Conservation (phyloP, 371 early-diverging fungal species). For the Mortierella sp. region DNA sequence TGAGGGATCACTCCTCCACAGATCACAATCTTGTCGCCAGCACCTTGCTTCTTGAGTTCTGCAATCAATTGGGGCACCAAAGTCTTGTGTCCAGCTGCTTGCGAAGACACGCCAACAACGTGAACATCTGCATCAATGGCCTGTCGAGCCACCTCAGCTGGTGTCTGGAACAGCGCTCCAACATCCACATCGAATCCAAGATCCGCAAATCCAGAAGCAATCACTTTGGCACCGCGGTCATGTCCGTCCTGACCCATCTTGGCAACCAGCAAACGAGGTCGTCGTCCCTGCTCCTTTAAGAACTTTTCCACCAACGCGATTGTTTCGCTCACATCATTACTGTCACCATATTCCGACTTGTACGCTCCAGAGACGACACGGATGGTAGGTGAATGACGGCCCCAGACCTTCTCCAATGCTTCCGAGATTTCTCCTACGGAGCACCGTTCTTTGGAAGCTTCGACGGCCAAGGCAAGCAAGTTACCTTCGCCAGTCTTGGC, state of each 20-base stretch:
- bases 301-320: conserved; percentile 68
- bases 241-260: conserved; percentile 95
- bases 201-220: conserved; percentile 88
- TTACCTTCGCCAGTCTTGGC: conserved; percentile 75
- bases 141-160: conserved; percentile 86
- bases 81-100: conserved; percentile 89
- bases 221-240: conserved; percentile 89
- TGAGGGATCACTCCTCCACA: conserved; percentile 88
- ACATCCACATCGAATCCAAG: conserved; percentile 91
- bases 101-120: conserved; percentile 85
- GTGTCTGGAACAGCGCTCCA: conserved; percentile 89
- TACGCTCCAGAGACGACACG: conserved; percentile 87
- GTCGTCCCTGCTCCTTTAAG: conserved; percentile 73
- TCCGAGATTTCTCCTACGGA: conserved; percentile 87
- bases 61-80: conserved; percentile 80
- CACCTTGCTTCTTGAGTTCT: conserved; percentile 77
- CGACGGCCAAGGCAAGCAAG: conserved; percentile 66
- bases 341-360: conserved; percentile 79
- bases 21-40: conserved; percentile 76
- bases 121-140: conserved; percentile 90
- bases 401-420: conserved; percentile 83
- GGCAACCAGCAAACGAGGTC: conserved; percentile 85
- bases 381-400: conserved; percentile 80
- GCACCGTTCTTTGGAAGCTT: conserved; percentile 79
- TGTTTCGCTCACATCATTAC: conserved; percentile 70